Evolutionary conservation across 2,329 filamentous ascomycete species (phyloP).

Genomic region (Paecilomyces sp.): DNA sequence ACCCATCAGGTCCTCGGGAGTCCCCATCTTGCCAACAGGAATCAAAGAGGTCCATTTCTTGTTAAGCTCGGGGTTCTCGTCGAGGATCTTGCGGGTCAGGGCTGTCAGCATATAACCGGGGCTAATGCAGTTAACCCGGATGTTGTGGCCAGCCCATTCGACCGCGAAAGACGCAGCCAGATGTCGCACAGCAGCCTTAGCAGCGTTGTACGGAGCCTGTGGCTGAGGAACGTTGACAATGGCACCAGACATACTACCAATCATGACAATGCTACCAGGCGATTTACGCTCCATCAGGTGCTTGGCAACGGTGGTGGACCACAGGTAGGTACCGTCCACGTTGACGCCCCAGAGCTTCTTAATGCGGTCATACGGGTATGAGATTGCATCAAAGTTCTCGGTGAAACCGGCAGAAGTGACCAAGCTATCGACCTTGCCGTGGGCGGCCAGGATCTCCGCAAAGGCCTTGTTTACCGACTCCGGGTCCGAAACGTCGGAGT

Average conservation of each 20-base stretch:
- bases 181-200: slow-evolving; percentile 88
- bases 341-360: slow-evolving; percentile 93
- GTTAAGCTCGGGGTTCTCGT: slow-evolving; percentile 85
- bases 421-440: slow-evolving; percentile 81
- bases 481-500: slow-evolving; percentile 75
- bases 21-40: slow-evolving; percentile 87
- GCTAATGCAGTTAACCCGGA: slow-evolving; percentile 91
- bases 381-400: slow-evolving; percentile 88
- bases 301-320: slow-evolving; percentile 74
- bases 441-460: slow-evolving; percentile 59
- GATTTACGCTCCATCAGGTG: slow-evolving; percentile 78
- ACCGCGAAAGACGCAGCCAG: slow-evolving; percentile 81
- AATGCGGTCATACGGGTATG: slow-evolving; percentile 84
- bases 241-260: slow-evolving; percentile 87
- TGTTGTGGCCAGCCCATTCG: slow-evolving; percentile 83
- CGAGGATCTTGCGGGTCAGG: slow-evolving; percentile 89
- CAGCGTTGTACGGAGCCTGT: slow-evolving; percentile 85
- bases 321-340: slow-evolving; percentile 86
- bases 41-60: slow-evolving; percentile 88
- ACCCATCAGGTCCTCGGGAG: slow-evolving; percentile 86
- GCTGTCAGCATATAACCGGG: slow-evolving; percentile 96
- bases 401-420: slow-evolving; percentile 96
- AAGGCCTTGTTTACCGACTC: slow-evolving; percentile 71
- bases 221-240: slow-evolving; percentile 96
- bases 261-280: slow-evolving; percentile 82